Base-by-base conservation (phyloP, 805 yeast genomes). In the Spathaspora passalidarum region DNA sequence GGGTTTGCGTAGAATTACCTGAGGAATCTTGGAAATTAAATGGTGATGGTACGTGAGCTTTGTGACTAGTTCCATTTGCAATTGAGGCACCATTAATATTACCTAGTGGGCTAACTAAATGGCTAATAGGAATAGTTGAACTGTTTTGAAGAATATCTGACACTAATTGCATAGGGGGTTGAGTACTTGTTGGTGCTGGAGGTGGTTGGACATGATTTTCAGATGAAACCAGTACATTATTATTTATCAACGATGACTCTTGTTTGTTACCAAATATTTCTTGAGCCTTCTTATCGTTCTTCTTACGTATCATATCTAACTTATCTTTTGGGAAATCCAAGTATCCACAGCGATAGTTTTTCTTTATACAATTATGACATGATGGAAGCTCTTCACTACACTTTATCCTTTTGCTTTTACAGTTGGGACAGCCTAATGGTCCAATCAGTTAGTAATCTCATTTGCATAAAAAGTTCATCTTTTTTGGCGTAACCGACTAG, bases 361-460 rank as follows among this genome's bases (percentile, higher is more conserved):
- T 72, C 49, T 66, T 66, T 14, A 63, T 47, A 51, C 76, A 71
- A 50, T 72, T 70, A 17, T 44, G 53, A 46, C 76, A 72, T 14
- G 65, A 53, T 6, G 76, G 76, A 11, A 72, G 60, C 44, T 72
- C 75, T 47, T 72, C 76, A 2, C 69, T 53, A 46, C 76, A 72
- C 48, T 71, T 72, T 55, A 72, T 69, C 50, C 76, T 56, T 47
- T 66, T 70, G 17, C 66, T 63, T 42, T 69, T 65, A 55, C 76
- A 72, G 53, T 71, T 72, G 5, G 76, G 75, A 46, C 76, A 72
- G 8, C 73, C 61, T 57, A 21, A 23, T 42, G 14, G 10, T 29
- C 13, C n/a, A 25, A 25, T 25, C 9, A 25, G 34, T 29, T 29
- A 29, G 34, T 51, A 52, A 4, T 7, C 9, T 22, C 25, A 22